Evolutionary conservation across 371 early-diverging fungal genomes (phyloP), one percentile per base, ranked within the genome.

Genomic region (Lichtheimia ornata): DNA sequence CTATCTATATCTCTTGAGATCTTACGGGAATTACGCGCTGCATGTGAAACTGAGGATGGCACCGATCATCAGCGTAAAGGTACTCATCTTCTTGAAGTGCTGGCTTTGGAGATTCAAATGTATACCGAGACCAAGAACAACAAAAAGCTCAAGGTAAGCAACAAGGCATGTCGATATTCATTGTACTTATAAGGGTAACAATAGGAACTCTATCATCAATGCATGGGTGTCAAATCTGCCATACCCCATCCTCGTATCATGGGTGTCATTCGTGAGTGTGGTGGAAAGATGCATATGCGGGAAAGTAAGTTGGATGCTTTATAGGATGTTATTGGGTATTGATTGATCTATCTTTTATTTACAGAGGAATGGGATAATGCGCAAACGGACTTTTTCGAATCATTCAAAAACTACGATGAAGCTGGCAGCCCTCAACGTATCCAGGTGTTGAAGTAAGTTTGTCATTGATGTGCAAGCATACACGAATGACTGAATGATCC

Each of bases 341-440:
- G 5, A 40, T 35, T n/a, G 5, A 40, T 35, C 11, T 4, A 49
- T 15, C 18, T 12, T 28, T 9, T 1, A 6, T 28, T 54, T 35
- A 43, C 66, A 90, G 87, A 90, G 76, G 88, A 94, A 67, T 98
- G 97, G 97, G 89, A 91, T 43, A 82, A 86, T 64, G 97, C 98
- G 1, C 93, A 95, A 68, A 84, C 90, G 0, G 95, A 95, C 63
- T 96, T 98, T 69, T 98, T 96, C 69, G 97, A 97, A 61, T 92
- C 97, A 1, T 98, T 98, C 81, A 95, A 94, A 61, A 94, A 93
- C 70, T 98, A 96, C 71, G 97, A 97, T 68, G 98, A 98, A 74
- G 96, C 98, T 0, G 98, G 97, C 35, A 92, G 91, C 64, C 85
- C 84, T 12, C 95, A 94, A 66, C 91, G 98, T 59, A 93, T 97